These are phyloP conservation scores for Ascochyta viciae-villosae DNA, from an alignment of 2,329 filamentous ascomycete species.

Conservation along the genomic window DNA sequence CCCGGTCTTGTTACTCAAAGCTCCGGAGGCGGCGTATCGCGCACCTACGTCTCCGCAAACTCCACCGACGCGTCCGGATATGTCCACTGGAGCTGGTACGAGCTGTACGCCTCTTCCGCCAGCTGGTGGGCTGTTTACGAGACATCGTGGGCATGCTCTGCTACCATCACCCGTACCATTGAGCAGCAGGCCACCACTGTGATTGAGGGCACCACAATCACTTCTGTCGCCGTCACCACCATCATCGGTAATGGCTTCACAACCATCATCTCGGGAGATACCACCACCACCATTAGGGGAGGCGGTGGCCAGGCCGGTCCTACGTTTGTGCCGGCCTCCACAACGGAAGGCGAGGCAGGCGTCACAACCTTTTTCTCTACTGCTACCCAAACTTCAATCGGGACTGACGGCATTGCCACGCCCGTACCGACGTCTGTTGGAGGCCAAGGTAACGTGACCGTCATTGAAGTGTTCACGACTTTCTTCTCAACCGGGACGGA, in stretches of 20 bases:
- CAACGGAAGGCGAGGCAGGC: constrained; percentile 28
- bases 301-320: constrained; percentile 24
- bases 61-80: constrained; percentile 31
- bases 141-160: constrained; percentile 36
- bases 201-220: constrained; percentile 17
- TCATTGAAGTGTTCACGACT: constrained; percentile 21
- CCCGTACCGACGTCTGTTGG: constrained; percentile 5
- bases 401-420: constrained; percentile 22
- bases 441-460: constrained; percentile 17
- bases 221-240: constrained; percentile 25
- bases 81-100: constrained; percentile 33
- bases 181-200: constrained; percentile 23
- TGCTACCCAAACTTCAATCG: constrained; percentile 26
- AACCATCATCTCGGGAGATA: constrained; percentile 34
- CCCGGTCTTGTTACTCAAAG: constrained; percentile 31
- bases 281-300: constrained; percentile 24
- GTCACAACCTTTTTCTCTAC: constrained; percentile 33
- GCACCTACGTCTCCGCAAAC: constrained; percentile 30
- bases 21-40: constrained; percentile 29
- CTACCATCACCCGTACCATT: constrained; percentile 30
- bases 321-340: constrained; percentile 34
- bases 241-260: constrained; percentile 31
- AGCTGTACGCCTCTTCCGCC: constrained; percentile 34
- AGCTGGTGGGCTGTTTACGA: constrained; percentile 36
- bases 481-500: constrained; percentile 22